Base-by-base conservation (phyloP, 139 green algal genomes). In the Diplosphaera chodatii region DNA sequence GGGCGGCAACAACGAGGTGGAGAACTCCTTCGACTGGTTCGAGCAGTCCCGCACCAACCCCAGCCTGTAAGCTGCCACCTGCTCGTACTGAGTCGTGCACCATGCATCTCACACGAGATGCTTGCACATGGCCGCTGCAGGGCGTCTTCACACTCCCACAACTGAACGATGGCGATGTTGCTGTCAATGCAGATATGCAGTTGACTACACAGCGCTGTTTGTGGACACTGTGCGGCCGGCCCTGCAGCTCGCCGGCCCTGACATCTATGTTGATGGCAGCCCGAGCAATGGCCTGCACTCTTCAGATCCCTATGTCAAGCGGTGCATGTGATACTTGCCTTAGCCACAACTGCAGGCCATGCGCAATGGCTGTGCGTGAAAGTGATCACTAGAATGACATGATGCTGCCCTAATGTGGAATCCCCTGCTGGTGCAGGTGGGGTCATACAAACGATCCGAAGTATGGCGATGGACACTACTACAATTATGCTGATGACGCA, bases 381-480 rank as follows among this genome's bases (percentile, higher is more conserved):
- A n/a, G n/a, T n/a, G n/a, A n/a, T n/a, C n/a, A n/a, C n/a, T n/a
- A n/a, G n/a, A n/a, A n/a, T n/a, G n/a, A n/a, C n/a, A n/a, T n/a
- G n/a, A n/a, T n/a, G n/a, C n/a, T n/a, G n/a, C n/a, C n/a, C n/a
- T n/a, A n/a, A n/a, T n/a, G n/a, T n/a, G n/a, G n/a, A n/a, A n/a
- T n/a, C n/a, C n/a, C n/a, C n/a, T n/a, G n/a, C n/a, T n/a, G n/a
- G n/a, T 69, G 73, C 76, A 84, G 80, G 64, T 88, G 83, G 83
- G 78, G 75, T 29, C 64, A 85, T 40, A 74, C 82, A 0, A 56
- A 40, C 0, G 34, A 79, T 55, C 34, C 70, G 1, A 22, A n/a
- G 0, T 83, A 78, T 30, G 90, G 89, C 2, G 90, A 96, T 65
- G 65, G 90, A 3, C 90, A 96, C 72, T 92, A 78, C 55, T 96